Evolutionary conservation across 2,329 filamentous ascomycete species (phyloP), one percentile per base, ranked within the genome.

Genomic region (Aspergillus uvarum): DNA sequence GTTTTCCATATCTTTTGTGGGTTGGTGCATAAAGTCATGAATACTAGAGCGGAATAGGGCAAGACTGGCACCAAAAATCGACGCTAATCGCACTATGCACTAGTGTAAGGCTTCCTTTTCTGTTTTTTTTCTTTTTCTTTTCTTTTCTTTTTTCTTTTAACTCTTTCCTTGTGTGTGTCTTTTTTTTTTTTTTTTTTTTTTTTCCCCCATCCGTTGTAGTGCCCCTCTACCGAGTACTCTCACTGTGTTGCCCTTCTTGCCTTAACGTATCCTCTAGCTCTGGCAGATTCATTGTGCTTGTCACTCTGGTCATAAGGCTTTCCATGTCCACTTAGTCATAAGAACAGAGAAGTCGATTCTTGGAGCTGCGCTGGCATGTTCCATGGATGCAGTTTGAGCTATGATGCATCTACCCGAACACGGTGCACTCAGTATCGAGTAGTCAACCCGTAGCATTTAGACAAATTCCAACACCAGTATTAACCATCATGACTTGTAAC

Each of bases 401-500:
- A 59, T 64, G 59, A 63, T 65, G 63, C 50, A 66, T 29, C 55
- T 63, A 60, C 58, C 61, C 63, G 57, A 56, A 59, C 44, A 54
- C 51, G 48, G 57, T 58, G 60, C 60, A 59, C 44, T 56, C 56
- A 47, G 58, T 49, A 48, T 47, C n/a, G 42, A 26, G 42, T 47
- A 26, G 22, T 42, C 16, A 14, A 42, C 38, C 38, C 4, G 38
- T 16, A 42, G 16, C 11, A 16, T 3, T 35, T 16, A 8, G 8
- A 29, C 2, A 7, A 29, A 8, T 29, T 29, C 26, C 26, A 10
- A 29, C 26, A 2, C 7, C 26, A 29, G 26, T 29, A 29, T 8
- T 29, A 29, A 29, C 26, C 26, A 29, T 7, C 26, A 29, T 29
- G 7, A 29, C 8, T 29, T 29, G 2, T 29, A 29, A 29, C 2